Percentiles rank a stretch among this genome's conserved stretches.
These are phyloP conservation scores for Hypoxylon perforatum DNA, from an alignment of 495 filamentous ascomycete species.

Conservation along the genomic window DNA sequence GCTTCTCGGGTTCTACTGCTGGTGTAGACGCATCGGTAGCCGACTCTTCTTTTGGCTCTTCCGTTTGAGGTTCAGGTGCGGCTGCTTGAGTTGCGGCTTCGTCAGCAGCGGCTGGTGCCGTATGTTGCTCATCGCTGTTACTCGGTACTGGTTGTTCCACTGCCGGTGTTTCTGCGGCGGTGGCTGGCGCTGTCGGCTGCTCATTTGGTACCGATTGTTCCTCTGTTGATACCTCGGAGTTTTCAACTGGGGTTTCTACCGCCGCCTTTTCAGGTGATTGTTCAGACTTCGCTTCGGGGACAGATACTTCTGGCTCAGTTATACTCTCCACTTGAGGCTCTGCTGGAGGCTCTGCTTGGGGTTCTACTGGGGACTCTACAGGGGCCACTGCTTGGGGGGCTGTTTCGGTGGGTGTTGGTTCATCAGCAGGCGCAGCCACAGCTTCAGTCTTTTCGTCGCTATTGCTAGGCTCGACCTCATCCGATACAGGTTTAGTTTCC, in stretches of 20 bases:
- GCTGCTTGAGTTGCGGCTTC: background rate
- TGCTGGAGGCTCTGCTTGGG: background rate
- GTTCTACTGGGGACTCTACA: constrained; percentile 2
- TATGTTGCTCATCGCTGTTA: constrained; percentile 1
- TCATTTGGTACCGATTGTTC: background rate
- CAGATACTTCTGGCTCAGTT: constrained; percentile 4
- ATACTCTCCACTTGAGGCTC: constrained; percentile 5
- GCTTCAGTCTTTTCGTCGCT: background rate
- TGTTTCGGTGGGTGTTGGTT: background rate
- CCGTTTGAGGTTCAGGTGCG: constrained; percentile 1
- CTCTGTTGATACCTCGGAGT: background rate
- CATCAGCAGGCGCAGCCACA: constrained; percentile 1
- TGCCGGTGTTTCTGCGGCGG: too few species aligned
- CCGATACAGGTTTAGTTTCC: background rate
- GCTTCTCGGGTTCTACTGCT: background rate
- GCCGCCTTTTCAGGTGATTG: background rate
- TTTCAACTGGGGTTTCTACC: background rate
- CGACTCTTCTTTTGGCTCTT: constrained; percentile 2
- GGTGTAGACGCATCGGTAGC: background rate
- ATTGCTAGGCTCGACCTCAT: background rate
- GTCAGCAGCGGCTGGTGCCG: background rate
- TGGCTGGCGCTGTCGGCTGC: background rate
- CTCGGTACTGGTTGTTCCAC: background rate
- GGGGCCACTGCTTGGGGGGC: background rate
- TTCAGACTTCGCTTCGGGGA: constrained; percentile 9